phyloP scores from a whole-genome alignment of 768 basidiomycete species.

The Amanita inopinata region DNA sequence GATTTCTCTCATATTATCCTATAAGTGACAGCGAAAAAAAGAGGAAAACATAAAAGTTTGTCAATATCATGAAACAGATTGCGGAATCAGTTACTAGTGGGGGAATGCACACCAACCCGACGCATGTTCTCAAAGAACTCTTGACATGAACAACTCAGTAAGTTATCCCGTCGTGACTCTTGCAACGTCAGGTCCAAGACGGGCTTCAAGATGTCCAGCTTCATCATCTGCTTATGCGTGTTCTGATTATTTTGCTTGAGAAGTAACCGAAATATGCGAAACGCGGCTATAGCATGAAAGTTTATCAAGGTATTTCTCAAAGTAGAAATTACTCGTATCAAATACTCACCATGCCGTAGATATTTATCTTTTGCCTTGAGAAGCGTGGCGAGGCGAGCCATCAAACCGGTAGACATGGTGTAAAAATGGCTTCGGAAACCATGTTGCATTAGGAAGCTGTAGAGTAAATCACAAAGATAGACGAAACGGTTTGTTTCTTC shows the following conservation, averaged over 20 bases:
- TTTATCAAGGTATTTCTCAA: conserved; percentile 4
- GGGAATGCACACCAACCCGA: conserved; percentile 42
- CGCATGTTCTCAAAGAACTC: conserved; percentile 93
- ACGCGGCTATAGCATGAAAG: conserved; percentile 49
- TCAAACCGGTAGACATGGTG: conserved; percentile 72
- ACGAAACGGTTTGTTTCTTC: conserved; percentile 79
- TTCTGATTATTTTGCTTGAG: conserved; percentile 77
- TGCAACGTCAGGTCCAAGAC: conserved; percentile 76
- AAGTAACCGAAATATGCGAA: conserved; percentile 85
- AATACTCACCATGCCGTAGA: conserved; percentile 71
- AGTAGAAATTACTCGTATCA: conserved; percentile 2
- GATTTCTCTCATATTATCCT: conserved; percentile 86
- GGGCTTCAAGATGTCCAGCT: conserved; percentile 76
- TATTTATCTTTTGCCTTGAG: conserved; percentile 85
- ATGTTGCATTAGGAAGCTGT: conserved; percentile 83
- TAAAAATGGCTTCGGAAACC: conserved; percentile 88
- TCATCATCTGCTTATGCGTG: conserved; percentile 64
- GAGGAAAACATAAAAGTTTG: conserved; percentile 1
- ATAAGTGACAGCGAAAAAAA: conserved; percentile 8
- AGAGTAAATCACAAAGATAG: conserved; percentile 85
- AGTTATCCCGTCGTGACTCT: conserved; percentile 82
- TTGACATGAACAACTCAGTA: conserved; percentile 90
- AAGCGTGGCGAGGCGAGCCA: conserved; percentile 64
- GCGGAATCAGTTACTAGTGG: conserved; percentile 4
- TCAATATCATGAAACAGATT: conserved; percentile 7